These are phyloP conservation scores for Penicillium verhagenii DNA, from an alignment of 495 filamentous ascomycete genomes.

Conservation along the genomic window DNA sequence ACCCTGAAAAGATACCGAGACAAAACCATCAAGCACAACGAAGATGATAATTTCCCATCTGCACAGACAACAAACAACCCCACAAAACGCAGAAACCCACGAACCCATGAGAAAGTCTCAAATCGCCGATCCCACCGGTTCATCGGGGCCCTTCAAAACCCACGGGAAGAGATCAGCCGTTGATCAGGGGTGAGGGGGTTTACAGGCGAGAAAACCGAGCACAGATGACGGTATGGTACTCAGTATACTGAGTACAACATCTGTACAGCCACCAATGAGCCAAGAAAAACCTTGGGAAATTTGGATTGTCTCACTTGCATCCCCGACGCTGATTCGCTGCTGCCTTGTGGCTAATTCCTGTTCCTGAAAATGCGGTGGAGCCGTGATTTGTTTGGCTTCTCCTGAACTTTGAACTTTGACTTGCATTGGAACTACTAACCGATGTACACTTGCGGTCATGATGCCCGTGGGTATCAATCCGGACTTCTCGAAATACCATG, in stretches of 20 bases:
- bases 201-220: neutral
- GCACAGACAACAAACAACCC: neutral
- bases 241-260: no score
- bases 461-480: no score
- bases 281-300: slow-evolving; percentile 6
- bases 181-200: slow-evolving; percentile 21
- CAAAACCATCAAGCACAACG: neutral
- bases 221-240: neutral
- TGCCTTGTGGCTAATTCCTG: neutral
- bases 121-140: slow-evolving; percentile 25
- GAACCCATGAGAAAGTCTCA: slow-evolving; percentile 9
- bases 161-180: slow-evolving; percentile 21
- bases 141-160: slow-evolving; percentile 3
- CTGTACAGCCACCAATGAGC: neutral
- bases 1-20: neutral
- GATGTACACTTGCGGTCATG: no score
- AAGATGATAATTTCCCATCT: no score
- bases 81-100: neutral
- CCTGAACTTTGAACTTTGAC: neutral
- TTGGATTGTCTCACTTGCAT: slow-evolving; percentile 22
- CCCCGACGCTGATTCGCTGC: neutral
- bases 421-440: neutral
- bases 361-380: slow-evolving; percentile 1
- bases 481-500: no score
- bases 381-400: neutral